Percentiles rank a stretch among this genome's conserved stretches.
Evolutionary conservation across 345 rosid genomes (phyloP).

Genomic region (Aquilaria malaccensis): DNA sequence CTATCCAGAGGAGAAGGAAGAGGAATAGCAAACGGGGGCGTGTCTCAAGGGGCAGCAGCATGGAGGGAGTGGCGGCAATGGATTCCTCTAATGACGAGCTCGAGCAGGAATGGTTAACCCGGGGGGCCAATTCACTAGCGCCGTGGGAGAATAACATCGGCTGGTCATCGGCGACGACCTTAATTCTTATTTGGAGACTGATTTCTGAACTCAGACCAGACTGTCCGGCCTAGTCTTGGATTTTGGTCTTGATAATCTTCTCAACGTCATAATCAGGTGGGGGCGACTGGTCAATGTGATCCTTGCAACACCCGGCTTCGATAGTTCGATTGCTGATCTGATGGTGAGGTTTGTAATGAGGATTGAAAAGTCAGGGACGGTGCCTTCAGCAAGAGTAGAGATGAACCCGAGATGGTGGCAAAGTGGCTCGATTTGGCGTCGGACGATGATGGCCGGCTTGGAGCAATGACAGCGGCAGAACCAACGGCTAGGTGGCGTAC

Average conservation of each 20-base stretch:
- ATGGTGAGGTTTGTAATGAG: conserved; percentile 62
- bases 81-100: conserved; percentile 63
- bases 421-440: no score
- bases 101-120: conserved; percentile 29
- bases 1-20: conserved; percentile 37
- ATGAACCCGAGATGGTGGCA: conserved; percentile 41
- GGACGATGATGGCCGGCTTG: no score
- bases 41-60: conserved; percentile 66
- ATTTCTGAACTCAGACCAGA: conserved; percentile 19
- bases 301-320: conserved; percentile 41
- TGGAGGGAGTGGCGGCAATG: conserved; percentile 40
- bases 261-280: conserved; percentile 45
- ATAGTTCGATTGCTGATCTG: conserved; percentile 41
- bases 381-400: conserved; percentile 44
- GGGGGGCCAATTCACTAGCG: conserved; percentile 39
- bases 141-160: conserved; percentile 38
- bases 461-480: no score
- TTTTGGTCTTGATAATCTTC: conserved; percentile 30
- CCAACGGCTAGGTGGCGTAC: no score
- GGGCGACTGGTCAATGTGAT: conserved; percentile 25
- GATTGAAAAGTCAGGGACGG: conserved; percentile 49
- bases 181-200: conserved; percentile 54
- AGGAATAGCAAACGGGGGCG: conserved; percentile 62
- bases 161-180: conserved; percentile 44
- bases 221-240: conserved; percentile 15